Conservation (phyloP, 371 early-diverging fungal genomes). For the Mortierella sp. region DNA sequence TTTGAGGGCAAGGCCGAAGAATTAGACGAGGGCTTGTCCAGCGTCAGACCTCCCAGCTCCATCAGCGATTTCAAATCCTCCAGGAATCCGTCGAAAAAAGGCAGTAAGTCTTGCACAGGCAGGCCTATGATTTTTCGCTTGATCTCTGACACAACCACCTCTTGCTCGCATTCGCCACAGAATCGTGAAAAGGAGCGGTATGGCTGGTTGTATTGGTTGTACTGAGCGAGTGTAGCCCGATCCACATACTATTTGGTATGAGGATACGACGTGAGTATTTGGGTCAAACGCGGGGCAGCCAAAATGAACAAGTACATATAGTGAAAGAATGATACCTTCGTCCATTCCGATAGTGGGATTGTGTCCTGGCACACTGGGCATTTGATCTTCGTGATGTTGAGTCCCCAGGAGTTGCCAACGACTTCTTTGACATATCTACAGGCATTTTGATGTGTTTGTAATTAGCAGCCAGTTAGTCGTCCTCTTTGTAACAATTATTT, state of each 20-base stretch:
- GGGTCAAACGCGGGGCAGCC: too few relatives aligned
- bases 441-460: background rate
- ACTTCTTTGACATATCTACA: constrained; percentile 73
- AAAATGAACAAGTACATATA: background rate
- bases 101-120: constrained; percentile 26
- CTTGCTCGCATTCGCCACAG: constrained; percentile 71
- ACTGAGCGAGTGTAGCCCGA: constrained; percentile 57
- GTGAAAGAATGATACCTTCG: constrained; percentile 48
- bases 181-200: constrained; percentile 71
- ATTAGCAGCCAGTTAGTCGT: too few relatives aligned
- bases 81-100: constrained; percentile 10
- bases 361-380: constrained; percentile 75
- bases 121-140: constrained; percentile 15
- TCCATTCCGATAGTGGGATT: constrained; percentile 72
- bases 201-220: constrained; percentile 71
- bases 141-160: constrained; percentile 57
- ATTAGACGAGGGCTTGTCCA: background rate
- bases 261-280: background rate
- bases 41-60: constrained; percentile 15
- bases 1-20: background rate
- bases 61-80: constrained; percentile 20
- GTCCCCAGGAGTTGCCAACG: constrained; percentile 76
- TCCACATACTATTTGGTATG: constrained; percentile 60
- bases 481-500: too few relatives aligned
- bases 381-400: constrained; percentile 71